Evolutionary conservation across 192 early-diverging fungal species (phyloP), one percentile per base, ranked within the genome.

Genomic region (Coemansia furcata): DNA sequence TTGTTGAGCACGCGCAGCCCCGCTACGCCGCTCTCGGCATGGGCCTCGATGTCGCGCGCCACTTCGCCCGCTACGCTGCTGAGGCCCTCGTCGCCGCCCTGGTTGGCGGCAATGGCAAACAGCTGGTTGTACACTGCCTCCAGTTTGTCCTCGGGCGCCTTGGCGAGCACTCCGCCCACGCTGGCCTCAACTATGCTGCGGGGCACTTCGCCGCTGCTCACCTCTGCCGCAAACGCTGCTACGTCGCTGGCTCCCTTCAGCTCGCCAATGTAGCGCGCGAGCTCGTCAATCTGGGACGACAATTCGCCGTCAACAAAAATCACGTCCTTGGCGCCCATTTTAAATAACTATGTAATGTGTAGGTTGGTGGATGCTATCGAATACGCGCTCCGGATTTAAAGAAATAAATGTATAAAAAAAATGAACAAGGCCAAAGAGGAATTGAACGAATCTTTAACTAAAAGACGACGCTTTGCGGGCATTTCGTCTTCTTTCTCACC

Each of bases 261-360:
- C 60, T 38, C 52, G 21, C 62, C 78, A 12, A 94, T 85, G 58
- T 89, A 88, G 50, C 82, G 74, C 39, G 91, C 90, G 57, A 94
- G 85, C 72, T 94, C 90, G 42, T 78, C 67, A 62, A 88, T 84
- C 89, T 94, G 78, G 11, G 73, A 52, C 33, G 54, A 40, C 3
- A 35, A 19, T 19, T 77, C 64, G 62, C 79, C 78, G 44, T 85
- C 83, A 17, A 85, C 77, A 47, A 84, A 85, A 77, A 85, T 62
- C 39, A 74, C 60, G 46, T 85, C 71, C 26, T 49, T 69, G 50
- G 57, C 69, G 49, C 66, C 68, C 85, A 84, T 84, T 60, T 65
- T 72, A 46, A 47, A 66, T 17, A 29, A 40, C 3, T 46, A 26
- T 37, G 12, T 36, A 50, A 30, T 35, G 36, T 68, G 38, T 21